Conservation (phyloP, 768 basidiomycete genomes). For the Termitomyces sp. region DNA sequence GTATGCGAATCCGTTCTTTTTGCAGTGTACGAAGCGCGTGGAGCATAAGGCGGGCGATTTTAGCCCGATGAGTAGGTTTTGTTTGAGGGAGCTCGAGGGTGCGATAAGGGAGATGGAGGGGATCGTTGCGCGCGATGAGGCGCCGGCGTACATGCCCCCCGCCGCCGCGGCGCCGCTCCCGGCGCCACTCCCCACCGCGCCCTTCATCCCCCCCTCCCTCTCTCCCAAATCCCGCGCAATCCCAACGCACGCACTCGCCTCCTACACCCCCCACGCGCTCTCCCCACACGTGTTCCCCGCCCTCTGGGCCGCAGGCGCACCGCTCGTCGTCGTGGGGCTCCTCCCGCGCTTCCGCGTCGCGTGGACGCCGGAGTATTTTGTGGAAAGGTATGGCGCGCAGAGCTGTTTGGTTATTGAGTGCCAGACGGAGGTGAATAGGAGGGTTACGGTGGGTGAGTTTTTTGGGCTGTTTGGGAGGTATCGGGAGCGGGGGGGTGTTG, state of each 20-base stretch:
- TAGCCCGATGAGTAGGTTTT: conserved; percentile 78
- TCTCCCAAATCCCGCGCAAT: conserved; percentile 24
- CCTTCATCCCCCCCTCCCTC: conserved; percentile 15
- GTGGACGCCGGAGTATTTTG: conserved; percentile 86
- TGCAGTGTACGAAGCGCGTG: conserved; percentile 64
- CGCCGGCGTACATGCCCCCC: too few species aligned
- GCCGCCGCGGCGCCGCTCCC: too few species aligned
- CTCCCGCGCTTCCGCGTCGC: conserved; percentile 54
- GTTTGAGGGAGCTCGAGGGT: conserved; percentile 52
- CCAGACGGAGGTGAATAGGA: conserved; percentile 61
- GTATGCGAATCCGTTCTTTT: conserved; percentile 67
- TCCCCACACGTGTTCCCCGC: conserved; percentile 54
- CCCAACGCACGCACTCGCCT: conserved; percentile 40
- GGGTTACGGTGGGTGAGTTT: conserved; percentile 70
- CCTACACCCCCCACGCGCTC: conserved; percentile 44
- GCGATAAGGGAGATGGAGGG: conserved; percentile 68
- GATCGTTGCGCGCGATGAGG: neutral
- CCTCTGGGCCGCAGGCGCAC: conserved; percentile 72
- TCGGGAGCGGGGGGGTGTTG: conserved; percentile 31
- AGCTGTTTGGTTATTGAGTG: conserved; percentile 77
- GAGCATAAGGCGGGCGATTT: conserved; percentile 69
- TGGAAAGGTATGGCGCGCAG: conserved; percentile 57
- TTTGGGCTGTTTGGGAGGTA: conserved; percentile 75
- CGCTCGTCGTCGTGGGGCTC: conserved; percentile 72
- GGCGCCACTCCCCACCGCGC: neutral